phyloP scores from a whole-genome alignment of 108 stramenopile species.

The Conticribra guillardii region DNA sequence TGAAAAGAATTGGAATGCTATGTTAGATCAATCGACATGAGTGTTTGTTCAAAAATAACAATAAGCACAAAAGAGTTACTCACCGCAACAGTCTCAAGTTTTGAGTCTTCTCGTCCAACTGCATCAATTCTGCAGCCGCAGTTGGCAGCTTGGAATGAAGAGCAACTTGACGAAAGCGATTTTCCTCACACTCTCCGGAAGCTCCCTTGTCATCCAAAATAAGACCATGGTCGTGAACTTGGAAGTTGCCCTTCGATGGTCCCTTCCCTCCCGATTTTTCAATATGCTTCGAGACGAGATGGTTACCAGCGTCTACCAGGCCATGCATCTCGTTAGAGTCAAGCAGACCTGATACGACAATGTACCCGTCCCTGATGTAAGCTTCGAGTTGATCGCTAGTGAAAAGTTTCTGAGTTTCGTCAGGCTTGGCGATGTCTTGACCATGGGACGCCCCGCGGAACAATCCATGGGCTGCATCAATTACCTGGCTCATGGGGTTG shows the following conservation, averaged over 20 bases:
- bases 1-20: not conserved
- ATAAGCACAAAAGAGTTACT: too few species aligned
- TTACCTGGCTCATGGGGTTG: too few species aligned
- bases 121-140: constrained; percentile 17
- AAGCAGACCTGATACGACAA: constrained; percentile 38
- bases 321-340: constrained; percentile 14
- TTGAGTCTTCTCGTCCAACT: constrained; percentile 3
- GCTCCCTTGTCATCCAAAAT: constrained; percentile 2
- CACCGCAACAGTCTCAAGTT: constrained; percentile 15
- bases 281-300: constrained; percentile 5
- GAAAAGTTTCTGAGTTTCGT: not conserved
- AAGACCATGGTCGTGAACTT: constrained; percentile 9
- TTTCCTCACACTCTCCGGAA: not conserved
- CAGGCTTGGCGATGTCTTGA: not conserved
- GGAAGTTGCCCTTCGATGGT: constrained; percentile 7
- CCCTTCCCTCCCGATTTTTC: not conserved
- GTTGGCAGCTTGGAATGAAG: constrained; percentile 6
- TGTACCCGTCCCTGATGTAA: constrained; percentile 37
- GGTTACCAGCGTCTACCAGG: constrained; percentile 15
- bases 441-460: not conserved
- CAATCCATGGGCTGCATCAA: not conserved
- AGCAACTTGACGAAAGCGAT: constrained; percentile 20
- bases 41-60: too few species aligned
- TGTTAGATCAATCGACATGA: too few species aligned
- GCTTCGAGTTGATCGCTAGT: constrained; percentile 10